A percentile compares a stretch with the other conserved stretches of the same genome.
Conservation (phyloP, 306 rosid species). For the Prunus persica region DNA sequence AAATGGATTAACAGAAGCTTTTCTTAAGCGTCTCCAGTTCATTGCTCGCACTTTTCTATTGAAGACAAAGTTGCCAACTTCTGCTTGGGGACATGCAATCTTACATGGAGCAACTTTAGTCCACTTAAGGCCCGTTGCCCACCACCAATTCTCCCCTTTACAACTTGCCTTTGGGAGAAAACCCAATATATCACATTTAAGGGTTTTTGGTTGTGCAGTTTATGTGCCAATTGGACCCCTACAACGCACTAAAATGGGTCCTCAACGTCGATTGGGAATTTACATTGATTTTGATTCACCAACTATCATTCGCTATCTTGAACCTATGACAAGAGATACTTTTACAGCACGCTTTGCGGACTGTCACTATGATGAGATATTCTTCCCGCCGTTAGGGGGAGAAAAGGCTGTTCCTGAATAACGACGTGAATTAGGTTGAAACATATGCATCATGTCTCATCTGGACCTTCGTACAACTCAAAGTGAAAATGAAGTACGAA, state of each 20-base stretch:
- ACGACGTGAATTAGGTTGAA: not conserved
- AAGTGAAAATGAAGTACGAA: conserved; percentile 7
- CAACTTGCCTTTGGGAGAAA: too few relatives aligned
- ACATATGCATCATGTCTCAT: not conserved
- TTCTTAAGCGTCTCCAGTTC: too few relatives aligned
- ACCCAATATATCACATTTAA: too few relatives aligned
- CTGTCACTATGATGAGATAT: too few relatives aligned
- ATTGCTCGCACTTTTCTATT: too few relatives aligned
- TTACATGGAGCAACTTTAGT: not conserved
- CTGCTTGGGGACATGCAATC: too few relatives aligned
- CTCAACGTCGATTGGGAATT: not conserved
- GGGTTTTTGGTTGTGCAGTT: not conserved
- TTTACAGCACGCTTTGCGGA: too few relatives aligned
- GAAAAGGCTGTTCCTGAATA: too few relatives aligned
- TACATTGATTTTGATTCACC: conserved; percentile 1
- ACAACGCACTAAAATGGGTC: not conserved
- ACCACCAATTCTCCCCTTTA: too few relatives aligned
- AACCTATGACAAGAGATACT: not conserved
- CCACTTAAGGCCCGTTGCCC: not conserved
- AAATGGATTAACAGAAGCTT: too few relatives aligned
- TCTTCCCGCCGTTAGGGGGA: too few relatives aligned
- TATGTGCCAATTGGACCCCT: not conserved
- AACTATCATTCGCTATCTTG: not conserved
- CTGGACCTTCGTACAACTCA: not conserved
- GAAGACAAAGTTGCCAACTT: too few relatives aligned